Evolutionary conservation across 192 early-diverging fungal species (phyloP).

Genomic region (Coemansia sp.): DNA sequence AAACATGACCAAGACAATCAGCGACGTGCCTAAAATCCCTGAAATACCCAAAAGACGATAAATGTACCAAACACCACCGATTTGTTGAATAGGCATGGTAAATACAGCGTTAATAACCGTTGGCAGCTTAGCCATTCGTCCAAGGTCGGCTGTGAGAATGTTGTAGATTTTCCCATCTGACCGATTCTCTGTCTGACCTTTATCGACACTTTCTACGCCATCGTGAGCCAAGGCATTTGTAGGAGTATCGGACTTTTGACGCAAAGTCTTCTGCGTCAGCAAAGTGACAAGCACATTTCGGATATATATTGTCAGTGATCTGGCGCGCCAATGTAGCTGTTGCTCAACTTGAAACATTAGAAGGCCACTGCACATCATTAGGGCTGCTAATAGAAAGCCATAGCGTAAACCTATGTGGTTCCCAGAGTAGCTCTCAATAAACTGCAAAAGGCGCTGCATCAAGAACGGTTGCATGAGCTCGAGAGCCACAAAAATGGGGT

Average conservation of each 20-base stretch:
- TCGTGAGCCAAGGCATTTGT: constrained; percentile 27
- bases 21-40: constrained; percentile 69
- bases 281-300: constrained; percentile 58
- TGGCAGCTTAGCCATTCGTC: constrained; percentile 54
- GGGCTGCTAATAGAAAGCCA: constrained; percentile 56
- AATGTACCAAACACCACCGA: constrained; percentile 67
- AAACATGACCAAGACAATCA: constrained; percentile 59
- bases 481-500: constrained; percentile 23
- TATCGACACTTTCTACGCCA: constrained; percentile 8
- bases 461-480: constrained; percentile 56
- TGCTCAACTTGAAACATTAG: constrained; percentile 49
- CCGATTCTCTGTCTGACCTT: constrained; percentile 9
- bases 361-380: constrained; percentile 54
- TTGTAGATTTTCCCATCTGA: constrained; percentile 64
- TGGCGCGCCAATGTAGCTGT: constrained; percentile 61
- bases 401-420: constrained; percentile 26
- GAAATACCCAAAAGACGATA: constrained; percentile 74
- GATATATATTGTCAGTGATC: constrained; percentile 55
- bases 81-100: constrained; percentile 57
- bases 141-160: constrained; percentile 64
- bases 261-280: constrained; percentile 61
- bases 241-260: constrained; percentile 42
- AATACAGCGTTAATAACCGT: constrained; percentile 53
- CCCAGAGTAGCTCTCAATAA: constrained; percentile 32
- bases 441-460: constrained; percentile 57